Conservation (phyloP, 2,329 filamentous ascomycete genomes). For the Aspergillus luchuensis region DNA sequence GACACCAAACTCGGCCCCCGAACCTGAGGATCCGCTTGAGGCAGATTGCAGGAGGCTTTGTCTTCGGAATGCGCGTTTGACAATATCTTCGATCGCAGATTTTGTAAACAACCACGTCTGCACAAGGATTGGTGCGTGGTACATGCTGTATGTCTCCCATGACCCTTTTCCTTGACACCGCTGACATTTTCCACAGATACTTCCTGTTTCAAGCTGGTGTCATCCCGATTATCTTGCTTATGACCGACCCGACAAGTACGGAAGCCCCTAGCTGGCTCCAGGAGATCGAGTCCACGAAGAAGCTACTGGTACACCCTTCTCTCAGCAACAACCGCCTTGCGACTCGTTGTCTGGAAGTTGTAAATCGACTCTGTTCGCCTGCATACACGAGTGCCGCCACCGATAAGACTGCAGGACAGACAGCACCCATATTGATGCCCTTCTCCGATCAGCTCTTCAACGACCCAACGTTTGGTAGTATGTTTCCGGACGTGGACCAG, state of each 20-base stretch:
- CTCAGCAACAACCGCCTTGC: slow-evolving; percentile 44
- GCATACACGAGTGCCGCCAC: slow-evolving; percentile 23
- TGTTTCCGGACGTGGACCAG: slow-evolving; percentile 39
- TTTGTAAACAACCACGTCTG: slow-evolving; percentile 45
- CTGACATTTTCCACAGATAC: slow-evolving; percentile 31
- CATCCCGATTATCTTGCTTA: slow-evolving; percentile 47
- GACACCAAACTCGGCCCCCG: slow-evolving; percentile 32
- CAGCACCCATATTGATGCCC: slow-evolving; percentile 35
- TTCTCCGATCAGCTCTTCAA: slow-evolving; percentile 41
- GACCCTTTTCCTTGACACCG: not conserved
- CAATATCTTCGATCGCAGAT: slow-evolving; percentile 45
- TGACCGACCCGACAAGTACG: slow-evolving; percentile 43
- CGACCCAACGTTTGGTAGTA: slow-evolving; percentile 36
- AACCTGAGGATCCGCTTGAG: slow-evolving; percentile 40
- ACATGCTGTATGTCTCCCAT: slow-evolving; percentile 41
- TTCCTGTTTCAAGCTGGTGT: slow-evolving; percentile 51
- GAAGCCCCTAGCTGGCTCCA: slow-evolving; percentile 41
- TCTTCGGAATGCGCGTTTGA: slow-evolving; percentile 44
- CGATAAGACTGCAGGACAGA: slow-evolving; percentile 22
- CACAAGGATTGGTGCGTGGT: slow-evolving; percentile 47
- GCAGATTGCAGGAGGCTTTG: slow-evolving; percentile 43
- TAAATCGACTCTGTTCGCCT: slow-evolving; percentile 42
- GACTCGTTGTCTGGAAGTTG: slow-evolving; percentile 42
- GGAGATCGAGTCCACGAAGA: slow-evolving; percentile 45
- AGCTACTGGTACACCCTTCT: slow-evolving; percentile 42